Conservation (phyloP, 345 rosid genomes). For the Eucalyptus erythrocorys region DNA sequence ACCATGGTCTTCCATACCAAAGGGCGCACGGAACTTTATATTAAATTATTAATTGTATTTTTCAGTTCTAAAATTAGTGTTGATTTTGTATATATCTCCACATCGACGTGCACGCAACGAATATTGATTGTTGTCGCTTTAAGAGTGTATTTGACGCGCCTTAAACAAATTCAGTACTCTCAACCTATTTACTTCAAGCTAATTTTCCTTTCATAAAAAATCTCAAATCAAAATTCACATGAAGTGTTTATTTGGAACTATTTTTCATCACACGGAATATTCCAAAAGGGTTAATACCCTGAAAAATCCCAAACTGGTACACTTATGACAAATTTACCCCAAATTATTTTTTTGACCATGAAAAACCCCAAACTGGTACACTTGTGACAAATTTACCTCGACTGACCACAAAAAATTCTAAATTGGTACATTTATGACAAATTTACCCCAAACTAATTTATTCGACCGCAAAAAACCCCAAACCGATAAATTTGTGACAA, state of each 20-base stretch:
- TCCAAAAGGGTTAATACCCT: too few species aligned
- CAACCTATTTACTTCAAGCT: accelerated
- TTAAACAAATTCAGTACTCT: neutral
- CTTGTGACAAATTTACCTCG: too few species aligned
- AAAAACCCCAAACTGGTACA: too few species aligned
- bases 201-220: neutral
- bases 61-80: neutral
- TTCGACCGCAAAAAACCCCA: too few species aligned
- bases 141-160: neutral
- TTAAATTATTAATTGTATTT: neutral
- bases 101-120: neutral
- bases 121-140: neutral
- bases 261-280: neutral
- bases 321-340: too few species aligned
- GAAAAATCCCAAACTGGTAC: too few species aligned
- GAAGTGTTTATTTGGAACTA: accelerated
- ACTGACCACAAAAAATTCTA: too few species aligned
- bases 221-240: neutral
- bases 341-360: too few species aligned
- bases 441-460: too few species aligned
- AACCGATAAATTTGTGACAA: too few species aligned
- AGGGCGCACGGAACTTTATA: neutral
- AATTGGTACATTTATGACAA: too few species aligned
- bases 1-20: neutral
- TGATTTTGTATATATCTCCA: neutral